A percentile compares a stretch with the other conserved stretches of the same genome.
Conservation (phyloP, 352 stramenopile species). For the Elongisporangium undulatum region DNA sequence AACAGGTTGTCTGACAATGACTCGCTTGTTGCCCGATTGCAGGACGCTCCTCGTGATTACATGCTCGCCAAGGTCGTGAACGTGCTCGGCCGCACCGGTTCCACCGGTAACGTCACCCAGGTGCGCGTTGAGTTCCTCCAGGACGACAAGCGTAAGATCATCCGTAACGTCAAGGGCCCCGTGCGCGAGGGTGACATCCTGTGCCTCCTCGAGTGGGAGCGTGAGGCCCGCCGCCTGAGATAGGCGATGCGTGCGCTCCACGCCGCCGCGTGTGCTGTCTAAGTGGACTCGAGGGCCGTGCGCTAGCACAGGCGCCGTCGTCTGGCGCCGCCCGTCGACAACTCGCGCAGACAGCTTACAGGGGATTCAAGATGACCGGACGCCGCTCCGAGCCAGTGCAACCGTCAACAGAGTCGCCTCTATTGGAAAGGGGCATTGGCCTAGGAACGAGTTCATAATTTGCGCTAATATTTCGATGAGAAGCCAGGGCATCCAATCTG, state of each 20-base stretch:
- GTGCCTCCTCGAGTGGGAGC: slow-evolving; percentile 99
- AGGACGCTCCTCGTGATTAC: slow-evolving; percentile 87
- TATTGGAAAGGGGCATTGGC: background rate
- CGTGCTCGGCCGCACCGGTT: slow-evolving; percentile 98
- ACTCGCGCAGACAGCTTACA: background rate
- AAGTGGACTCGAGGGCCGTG: background rate
- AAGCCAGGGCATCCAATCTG: slow-evolving; percentile 5
- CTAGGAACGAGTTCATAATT: slow-evolving; percentile 32
- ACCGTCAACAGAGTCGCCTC: background rate
- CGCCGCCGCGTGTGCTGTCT: background rate
- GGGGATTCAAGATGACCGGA: background rate
- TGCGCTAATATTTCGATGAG: slow-evolving; percentile 64
- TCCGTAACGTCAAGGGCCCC: slow-evolving; percentile 99
- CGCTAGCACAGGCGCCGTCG: too few relatives aligned
- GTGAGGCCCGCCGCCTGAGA: slow-evolving; percentile 97
- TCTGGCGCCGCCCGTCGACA: background rate
- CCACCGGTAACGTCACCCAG: slow-evolving; percentile 99
- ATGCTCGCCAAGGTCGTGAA: slow-evolving; percentile 99
- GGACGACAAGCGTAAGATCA: slow-evolving; percentile 98
- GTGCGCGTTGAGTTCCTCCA: slow-evolving; percentile 99
- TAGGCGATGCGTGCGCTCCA: slow-evolving; percentile 67
- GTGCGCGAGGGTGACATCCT: slow-evolving; percentile 98
- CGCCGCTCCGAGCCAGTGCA: background rate
- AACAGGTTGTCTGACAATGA: slow-evolving; percentile 16
- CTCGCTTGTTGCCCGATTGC: slow-evolving; percentile 3